phyloP scores from a whole-genome alignment of 2,329 filamentous ascomycete genomes.

The Paraphoma chrysanthemicola region DNA sequence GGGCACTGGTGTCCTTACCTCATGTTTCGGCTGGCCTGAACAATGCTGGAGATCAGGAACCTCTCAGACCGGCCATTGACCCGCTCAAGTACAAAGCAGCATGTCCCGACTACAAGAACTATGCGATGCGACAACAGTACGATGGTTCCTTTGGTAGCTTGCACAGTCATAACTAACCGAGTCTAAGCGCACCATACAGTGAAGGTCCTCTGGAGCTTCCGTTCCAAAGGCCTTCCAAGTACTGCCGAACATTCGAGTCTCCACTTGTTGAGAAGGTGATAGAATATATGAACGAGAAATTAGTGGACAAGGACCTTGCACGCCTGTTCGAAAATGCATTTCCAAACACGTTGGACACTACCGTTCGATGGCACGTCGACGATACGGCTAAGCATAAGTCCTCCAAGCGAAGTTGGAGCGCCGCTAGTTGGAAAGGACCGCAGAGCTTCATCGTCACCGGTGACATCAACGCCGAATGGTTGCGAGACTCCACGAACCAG shows the following conservation, averaged over 20 bases:
- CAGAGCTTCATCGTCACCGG: conserved; percentile 95
- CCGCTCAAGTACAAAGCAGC: conserved; percentile 51
- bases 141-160: conserved; percentile 21
- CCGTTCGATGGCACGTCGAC: conserved; percentile 83
- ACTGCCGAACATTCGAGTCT: conserved; percentile 90
- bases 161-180: neutral
- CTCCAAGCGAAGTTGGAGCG: conserved; percentile 38
- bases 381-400: conserved; percentile 55
- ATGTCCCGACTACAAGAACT: conserved; percentile 72
- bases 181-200: conserved; percentile 75
- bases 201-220: conserved; percentile 80
- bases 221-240: conserved; percentile 80
- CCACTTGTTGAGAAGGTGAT: conserved; percentile 89
- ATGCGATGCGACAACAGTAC: conserved; percentile 67
- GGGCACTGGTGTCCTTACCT: conserved; percentile 5
- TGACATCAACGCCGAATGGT: conserved; percentile 92
- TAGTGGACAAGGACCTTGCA: conserved; percentile 86
- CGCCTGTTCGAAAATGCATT: conserved; percentile 95
- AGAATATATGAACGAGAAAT: conserved; percentile 75
- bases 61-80: conserved; percentile 35
- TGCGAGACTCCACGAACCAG: conserved; percentile 93
- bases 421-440: conserved; percentile 76
- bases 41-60: conserved; percentile 35
- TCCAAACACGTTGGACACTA: conserved; percentile 89
- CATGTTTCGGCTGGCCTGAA: conserved; percentile 13